These are phyloP conservation scores for Cytospora mali DNA, from an alignment of 2,329 filamentous ascomycete genomes.

Conservation along the genomic window DNA sequence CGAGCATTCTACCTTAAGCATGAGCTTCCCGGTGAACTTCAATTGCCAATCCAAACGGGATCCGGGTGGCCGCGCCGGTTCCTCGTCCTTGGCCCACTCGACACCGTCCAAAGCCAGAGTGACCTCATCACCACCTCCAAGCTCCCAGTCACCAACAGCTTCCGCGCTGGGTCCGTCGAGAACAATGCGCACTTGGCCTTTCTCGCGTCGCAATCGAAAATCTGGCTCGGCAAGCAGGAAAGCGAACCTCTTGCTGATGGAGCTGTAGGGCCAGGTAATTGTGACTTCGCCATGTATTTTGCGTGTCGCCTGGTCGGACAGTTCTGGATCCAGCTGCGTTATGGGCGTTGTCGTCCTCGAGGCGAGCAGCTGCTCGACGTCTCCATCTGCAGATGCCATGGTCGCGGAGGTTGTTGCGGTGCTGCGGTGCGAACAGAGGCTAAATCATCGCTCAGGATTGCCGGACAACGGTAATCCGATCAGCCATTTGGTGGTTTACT, in stretches of 20 bases:
- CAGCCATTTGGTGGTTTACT: slow-evolving; percentile 1
- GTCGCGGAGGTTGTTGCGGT: slow-evolving; percentile 18
- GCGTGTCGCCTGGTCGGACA: slow-evolving; percentile 44
- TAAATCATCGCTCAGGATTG: slow-evolving; percentile 24
- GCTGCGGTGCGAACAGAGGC: slow-evolving; percentile 33
- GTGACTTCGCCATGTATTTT: slow-evolving; percentile 74
- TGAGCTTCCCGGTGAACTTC: slow-evolving; percentile 54
- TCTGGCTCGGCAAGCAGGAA: slow-evolving; percentile 85
- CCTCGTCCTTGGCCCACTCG: slow-evolving; percentile 61
- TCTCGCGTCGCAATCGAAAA: slow-evolving; percentile 73
- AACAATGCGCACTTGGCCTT: slow-evolving; percentile 79
- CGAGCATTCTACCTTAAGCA: slow-evolving; percentile 45
- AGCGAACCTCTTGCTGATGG: slow-evolving; percentile 70
- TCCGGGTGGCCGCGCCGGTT: slow-evolving; percentile 51
- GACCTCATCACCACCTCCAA: slow-evolving; percentile 80
- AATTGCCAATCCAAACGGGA: slow-evolving; percentile 62
- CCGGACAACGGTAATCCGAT: slow-evolving; percentile 9
- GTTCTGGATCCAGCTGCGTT: slow-evolving; percentile 54
- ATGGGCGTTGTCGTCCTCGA: slow-evolving; percentile 50
- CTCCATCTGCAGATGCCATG: slow-evolving; percentile 32
- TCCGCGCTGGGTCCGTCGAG: slow-evolving; percentile 73
- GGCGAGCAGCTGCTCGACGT: slow-evolving; percentile 30
- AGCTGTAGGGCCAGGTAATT: slow-evolving; percentile 90
- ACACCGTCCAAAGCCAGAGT: slow-evolving; percentile 69
- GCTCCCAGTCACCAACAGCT: slow-evolving; percentile 63